Evolutionary conservation across 345 rosid species (phyloP).

Genomic region (Rhodomyrtus tomentosa): DNA sequence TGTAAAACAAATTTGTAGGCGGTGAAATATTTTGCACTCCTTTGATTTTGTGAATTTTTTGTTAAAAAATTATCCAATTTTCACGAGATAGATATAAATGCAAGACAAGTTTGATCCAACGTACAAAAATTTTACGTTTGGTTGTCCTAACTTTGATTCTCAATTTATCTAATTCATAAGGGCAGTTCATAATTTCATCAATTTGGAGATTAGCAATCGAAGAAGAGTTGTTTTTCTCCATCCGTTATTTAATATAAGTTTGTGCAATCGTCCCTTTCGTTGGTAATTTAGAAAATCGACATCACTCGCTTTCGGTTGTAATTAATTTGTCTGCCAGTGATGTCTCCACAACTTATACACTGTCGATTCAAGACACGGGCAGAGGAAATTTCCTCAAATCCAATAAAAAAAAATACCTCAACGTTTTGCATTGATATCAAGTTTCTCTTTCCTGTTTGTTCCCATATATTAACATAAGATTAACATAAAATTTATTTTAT

Average conservation of each 20-base stretch:
- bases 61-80: not conserved
- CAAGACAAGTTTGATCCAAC: not conserved
- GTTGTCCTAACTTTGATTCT: not conserved
- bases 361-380: not conserved
- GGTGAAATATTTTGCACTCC: not conserved
- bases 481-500: not conserved
- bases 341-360: not conserved
- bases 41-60: too few species aligned
- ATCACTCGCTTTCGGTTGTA: not conserved
- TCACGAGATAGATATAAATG: fast-evolving
- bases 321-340: not conserved
- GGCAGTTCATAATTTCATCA: not conserved
- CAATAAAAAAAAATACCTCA: too few species aligned
- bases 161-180: not conserved
- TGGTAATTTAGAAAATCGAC: not conserved
- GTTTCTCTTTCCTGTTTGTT: not conserved
- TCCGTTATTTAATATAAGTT: not conserved
- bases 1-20: not conserved
- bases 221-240: not conserved
- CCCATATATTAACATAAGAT: not conserved
- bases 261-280: not conserved
- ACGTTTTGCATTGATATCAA: not conserved
- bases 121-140: not conserved
- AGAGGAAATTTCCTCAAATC: not conserved
- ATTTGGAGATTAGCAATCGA: not conserved